Conservation (phyloP, 2,329 filamentous ascomycete genomes). For the Claviceps arundinis region DNA sequence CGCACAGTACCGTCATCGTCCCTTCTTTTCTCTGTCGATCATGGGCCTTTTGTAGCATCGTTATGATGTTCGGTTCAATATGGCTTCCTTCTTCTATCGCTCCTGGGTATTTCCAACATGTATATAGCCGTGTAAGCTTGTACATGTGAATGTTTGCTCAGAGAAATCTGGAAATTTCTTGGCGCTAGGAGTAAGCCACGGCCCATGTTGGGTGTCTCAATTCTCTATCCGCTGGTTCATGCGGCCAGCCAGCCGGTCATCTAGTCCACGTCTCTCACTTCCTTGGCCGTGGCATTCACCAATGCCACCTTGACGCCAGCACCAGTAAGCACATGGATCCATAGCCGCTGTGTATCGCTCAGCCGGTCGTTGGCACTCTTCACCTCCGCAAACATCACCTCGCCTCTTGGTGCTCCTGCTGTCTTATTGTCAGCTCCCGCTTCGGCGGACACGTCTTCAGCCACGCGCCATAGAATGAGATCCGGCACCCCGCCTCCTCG, state of each 20-base stretch:
- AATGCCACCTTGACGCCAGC: slow-evolving; percentile 80
- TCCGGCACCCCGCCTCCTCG: slow-evolving; percentile 83
- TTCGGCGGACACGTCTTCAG: not conserved
- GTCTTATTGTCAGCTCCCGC: slow-evolving; percentile 4
- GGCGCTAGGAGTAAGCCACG: not conserved
- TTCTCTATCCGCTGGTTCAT: not conserved
- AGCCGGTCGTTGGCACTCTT: slow-evolving; percentile 83
- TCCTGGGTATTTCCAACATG: too few species aligned
- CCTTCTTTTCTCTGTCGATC: too few species aligned
- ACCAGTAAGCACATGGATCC: slow-evolving; percentile 85
- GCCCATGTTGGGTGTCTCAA: not conserved
- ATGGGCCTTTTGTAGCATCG: too few species aligned
- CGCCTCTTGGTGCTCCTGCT: slow-evolving; percentile 27
- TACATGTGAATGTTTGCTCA: not conserved
- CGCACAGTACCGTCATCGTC: not conserved
- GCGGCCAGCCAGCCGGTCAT: not conserved
- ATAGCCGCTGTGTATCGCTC: slow-evolving; percentile 90
- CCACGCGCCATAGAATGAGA: slow-evolving; percentile 68
- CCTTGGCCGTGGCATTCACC: slow-evolving; percentile 47
- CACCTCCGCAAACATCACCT: slow-evolving; percentile 67
- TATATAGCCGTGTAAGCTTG: too few species aligned
- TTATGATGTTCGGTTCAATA: too few species aligned
- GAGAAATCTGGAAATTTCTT: not conserved
- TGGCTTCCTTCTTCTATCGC: too few species aligned
- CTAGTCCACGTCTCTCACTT: slow-evolving; percentile 31